Percentiles rank a stretch among this genome's conserved stretches.
These are phyloP conservation scores for Hypholoma fasciculare DNA, from an alignment of 768 basidiomycete genomes.

Conservation along the genomic window DNA sequence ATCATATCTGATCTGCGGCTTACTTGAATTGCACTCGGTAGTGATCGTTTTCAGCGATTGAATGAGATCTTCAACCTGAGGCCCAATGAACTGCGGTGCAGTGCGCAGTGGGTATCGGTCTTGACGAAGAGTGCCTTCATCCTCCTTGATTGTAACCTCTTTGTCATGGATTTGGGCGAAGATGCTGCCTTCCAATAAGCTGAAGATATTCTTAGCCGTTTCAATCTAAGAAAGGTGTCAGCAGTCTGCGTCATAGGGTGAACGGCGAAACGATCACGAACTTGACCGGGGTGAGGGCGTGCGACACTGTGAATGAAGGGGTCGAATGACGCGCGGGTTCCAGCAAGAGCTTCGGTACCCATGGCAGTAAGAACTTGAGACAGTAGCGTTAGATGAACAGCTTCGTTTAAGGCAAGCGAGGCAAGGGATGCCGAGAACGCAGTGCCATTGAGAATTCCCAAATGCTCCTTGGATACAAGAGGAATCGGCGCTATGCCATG, in stretches of 20 bases:
- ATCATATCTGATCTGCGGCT: slow-evolving; percentile 21
- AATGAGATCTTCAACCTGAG: slow-evolving; percentile 80
- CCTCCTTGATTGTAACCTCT: slow-evolving; percentile 72
- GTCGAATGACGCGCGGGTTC: slow-evolving; percentile 69
- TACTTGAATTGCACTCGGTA: slow-evolving; percentile 82
- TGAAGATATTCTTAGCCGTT: slow-evolving; percentile 66
- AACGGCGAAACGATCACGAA: slow-evolving; percentile 9
- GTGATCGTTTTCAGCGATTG: slow-evolving; percentile 63
- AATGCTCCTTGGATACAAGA: slow-evolving; percentile 74
- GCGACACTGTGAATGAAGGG: slow-evolving; percentile 76
- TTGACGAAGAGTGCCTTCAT: slow-evolving; percentile 74
- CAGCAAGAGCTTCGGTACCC: slow-evolving; percentile 80
- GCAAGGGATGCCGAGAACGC: slow-evolving; percentile 84
- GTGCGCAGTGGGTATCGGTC: slow-evolving; percentile 79
- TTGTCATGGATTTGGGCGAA: slow-evolving; percentile 69
- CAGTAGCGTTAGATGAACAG: slow-evolving; percentile 64
- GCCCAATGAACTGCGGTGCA: slow-evolving; percentile 83
- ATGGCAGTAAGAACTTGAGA: slow-evolving; percentile 79
- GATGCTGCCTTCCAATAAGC: slow-evolving; percentile 65
- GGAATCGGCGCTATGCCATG: slow-evolving; percentile 66
- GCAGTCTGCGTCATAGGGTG: neutral
- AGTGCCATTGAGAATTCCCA: slow-evolving; percentile 83
- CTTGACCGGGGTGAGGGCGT: slow-evolving; percentile 85
- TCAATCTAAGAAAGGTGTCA: slow-evolving; percentile 48
- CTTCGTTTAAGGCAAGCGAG: slow-evolving; percentile 70